Evolutionary conservation across 1,139 yeast species (phyloP).

Genomic region (Geotrichum aggregatum): DNA sequence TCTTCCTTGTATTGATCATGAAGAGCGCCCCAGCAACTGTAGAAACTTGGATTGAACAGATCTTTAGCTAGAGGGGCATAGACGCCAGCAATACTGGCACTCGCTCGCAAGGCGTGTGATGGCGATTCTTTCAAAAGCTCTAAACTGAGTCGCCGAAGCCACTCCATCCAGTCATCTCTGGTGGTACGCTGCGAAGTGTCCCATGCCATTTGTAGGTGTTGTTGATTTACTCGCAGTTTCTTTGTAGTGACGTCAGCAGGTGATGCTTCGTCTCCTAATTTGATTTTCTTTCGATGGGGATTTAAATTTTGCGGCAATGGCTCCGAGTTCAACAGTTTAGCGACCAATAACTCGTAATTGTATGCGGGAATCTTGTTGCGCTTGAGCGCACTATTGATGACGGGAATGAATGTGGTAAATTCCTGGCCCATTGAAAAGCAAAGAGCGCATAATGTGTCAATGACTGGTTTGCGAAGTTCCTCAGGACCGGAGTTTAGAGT

Average conservation of each 20-base stretch:
- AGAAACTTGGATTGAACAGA: constrained; percentile 89
- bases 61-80: constrained; percentile 88
- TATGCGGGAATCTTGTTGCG: constrained; percentile 65
- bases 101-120: constrained; percentile 89
- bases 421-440: constrained; percentile 79
- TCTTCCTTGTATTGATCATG: constrained; percentile 93
- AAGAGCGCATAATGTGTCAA: constrained; percentile 77
- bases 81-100: constrained; percentile 84
- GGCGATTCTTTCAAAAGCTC: constrained; percentile 90
- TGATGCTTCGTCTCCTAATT: constrained; percentile 51
- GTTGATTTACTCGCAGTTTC: constrained; percentile 79
- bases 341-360: constrained; percentile 74
- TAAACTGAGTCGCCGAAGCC: constrained; percentile 84
- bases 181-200: constrained; percentile 86
- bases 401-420: constrained; percentile 82
- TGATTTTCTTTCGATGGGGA: constrained; percentile 47
- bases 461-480: constrained; percentile 58
- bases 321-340: constrained; percentile 74
- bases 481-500: constrained; percentile 53
- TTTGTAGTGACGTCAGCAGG: constrained; percentile 70
- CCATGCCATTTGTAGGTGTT: constrained; percentile 79
- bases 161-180: constrained; percentile 96
- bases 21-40: constrained; percentile 92
- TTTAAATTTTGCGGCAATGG: constrained; percentile 76
- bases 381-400: constrained; percentile 66